A percentile compares a stretch with the other conserved stretches of the same genome.
These are phyloP conservation scores for Lipomyces japonicus DNA, from an alignment of 805 yeast species.

Conservation along the genomic window DNA sequence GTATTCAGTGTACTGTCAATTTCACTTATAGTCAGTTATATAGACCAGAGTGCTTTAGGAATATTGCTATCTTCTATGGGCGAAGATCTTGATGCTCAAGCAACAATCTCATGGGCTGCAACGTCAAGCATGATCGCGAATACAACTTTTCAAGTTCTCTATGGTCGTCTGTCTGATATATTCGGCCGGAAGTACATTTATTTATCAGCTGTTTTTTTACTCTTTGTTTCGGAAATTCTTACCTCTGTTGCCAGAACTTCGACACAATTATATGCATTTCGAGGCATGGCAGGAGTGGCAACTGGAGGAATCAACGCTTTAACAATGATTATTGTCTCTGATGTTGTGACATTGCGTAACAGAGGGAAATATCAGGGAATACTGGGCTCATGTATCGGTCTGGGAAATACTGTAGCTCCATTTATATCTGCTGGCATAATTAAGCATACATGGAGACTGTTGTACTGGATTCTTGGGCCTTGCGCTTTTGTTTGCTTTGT, in stretches of 20 bases:
- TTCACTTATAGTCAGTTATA: constrained; percentile 50
- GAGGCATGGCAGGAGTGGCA: constrained; percentile 67
- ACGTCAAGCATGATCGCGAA: constrained; percentile 65
- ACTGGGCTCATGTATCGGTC: constrained; percentile 35
- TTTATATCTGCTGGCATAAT: constrained; percentile 52
- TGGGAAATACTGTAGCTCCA: constrained; percentile 51
- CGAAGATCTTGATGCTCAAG: constrained; percentile 52
- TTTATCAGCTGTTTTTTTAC: constrained; percentile 42
- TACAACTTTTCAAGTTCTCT: constrained; percentile 70
- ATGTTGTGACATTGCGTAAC: constrained; percentile 46
- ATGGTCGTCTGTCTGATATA: constrained; percentile 67
- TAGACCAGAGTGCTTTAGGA: constrained; percentile 60
- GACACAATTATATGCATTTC: constrained; percentile 63
- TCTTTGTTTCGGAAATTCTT: constrained; percentile 47
- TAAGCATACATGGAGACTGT: constrained; percentile 50
- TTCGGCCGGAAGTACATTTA: constrained; percentile 42
- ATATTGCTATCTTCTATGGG: constrained; percentile 58
- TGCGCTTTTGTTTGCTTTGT: constrained; percentile 37
- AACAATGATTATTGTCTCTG: constrained; percentile 55
- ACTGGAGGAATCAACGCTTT: constrained; percentile 64
- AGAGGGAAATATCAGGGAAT: constrained; percentile 35
- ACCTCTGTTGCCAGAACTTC: constrained; percentile 48
- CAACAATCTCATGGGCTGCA: constrained; percentile 65
- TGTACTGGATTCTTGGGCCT: constrained; percentile 50
- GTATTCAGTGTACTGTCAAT: constrained; percentile 26